Evolutionary conservation across 2,329 filamentous ascomycete genomes (phyloP), one percentile per base, ranked within the genome.

Genomic region (Sporothrix globosa): DNA sequence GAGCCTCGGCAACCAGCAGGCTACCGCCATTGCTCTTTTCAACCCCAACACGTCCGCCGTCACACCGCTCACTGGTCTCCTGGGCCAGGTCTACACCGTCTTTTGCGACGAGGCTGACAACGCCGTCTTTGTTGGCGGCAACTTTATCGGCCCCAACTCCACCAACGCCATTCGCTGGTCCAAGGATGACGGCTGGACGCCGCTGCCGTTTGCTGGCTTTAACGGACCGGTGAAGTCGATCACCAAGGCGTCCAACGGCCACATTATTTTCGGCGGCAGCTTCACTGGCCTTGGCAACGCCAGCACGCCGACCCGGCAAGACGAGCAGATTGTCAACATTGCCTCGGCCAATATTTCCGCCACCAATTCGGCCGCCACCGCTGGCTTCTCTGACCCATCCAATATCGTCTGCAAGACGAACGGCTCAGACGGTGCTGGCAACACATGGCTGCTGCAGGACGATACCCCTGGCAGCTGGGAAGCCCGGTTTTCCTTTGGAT

Each of bases 201-300:
- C 92, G 76, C 82, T 99, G 70, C 91, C 95, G 2, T 99, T 99
- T 82, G 89, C 90, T 53, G 96, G 96, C 27, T 97, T 99, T 81
- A 98, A 98, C 80, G 94, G 94, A 34, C 92, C 92, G 2, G 93
- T 99, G 67, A 88, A 88, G 73, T 91, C 94, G 50, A 98, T 99
- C 75, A 86, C 89, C 67, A 93, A 92, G 81, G 88, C 90, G 24
- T 84, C 90, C 1, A 91, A 92, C 75, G 92, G 92, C 10, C 91
- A 96, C 77, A 92, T 99, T 74, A 87, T 98, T 69, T 99, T 97
- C 77, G 96, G 93, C 61, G 96, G 96, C 66, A 88, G 87, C 70
- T 99, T 99, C 77, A 93, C 92, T 71, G 93, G 93, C 9, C 82
- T 98, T 10, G 93, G 93, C 72, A 97, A 97, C 78, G 87, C 90